Base-by-base conservation (phyloP, 257 asterid species). In the Rehmannia glutinosa region DNA sequence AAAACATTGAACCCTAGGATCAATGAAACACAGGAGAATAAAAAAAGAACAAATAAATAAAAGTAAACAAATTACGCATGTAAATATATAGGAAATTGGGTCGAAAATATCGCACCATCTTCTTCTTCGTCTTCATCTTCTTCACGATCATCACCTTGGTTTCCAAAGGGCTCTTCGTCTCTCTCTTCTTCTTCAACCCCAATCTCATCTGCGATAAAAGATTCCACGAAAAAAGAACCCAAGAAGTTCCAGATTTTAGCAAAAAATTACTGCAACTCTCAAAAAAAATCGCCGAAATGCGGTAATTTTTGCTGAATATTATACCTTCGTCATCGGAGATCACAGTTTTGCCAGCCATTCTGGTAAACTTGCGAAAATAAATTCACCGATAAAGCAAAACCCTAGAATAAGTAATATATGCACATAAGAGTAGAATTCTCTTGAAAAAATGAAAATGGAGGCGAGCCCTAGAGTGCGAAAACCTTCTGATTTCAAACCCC, bases 51-150 rank as follows among this genome's bases (percentile, higher is more conserved):
- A 33, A 19, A 6, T 58, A 16, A 25, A 1, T 8, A 52, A n/a
- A n/a, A n/a, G n/a, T n/a, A 64, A 17, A 8, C 1, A 42, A 47
- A 33, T 5, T 9, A 19, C n/a, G 56, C 20, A 49, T 15, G 21
- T 5, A 68, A 5, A 51, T 1, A 33, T 19, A 52, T 32, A 6
- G 20, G 32, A 43, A 46, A 38, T n/a, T 17, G 38, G 41, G 32
- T 56, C 21, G 17, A 59, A 15, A 65, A 17, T 12, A 55, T 0
- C 65, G 13, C 78, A 89, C 97, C 96, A 23, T 88, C 96, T 15
- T 92, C 98, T 64, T 91, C 97, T 12, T 91, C 97, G 2, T 90
- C 97, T 0, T 91, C 96, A 2, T 85, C 96, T 8, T 81, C 90
- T 24, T 76, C 87, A 1, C 80, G 82, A 8, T 79, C 86, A 28